These are phyloP conservation scores for Suillus paluster DNA, from an alignment of 768 basidiomycete species.

Conservation along the genomic window DNA sequence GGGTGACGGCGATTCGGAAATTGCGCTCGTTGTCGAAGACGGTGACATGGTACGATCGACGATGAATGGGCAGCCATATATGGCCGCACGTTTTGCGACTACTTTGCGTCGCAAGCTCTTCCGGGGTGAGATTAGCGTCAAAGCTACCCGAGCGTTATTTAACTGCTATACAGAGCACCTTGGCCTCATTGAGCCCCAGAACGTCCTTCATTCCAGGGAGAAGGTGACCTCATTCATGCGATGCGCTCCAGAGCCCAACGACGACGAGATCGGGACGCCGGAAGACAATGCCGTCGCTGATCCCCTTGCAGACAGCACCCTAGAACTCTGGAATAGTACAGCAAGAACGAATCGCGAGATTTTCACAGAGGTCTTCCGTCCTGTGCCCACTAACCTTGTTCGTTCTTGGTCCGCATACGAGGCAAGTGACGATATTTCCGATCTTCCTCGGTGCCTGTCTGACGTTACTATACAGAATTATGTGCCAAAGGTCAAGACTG, in stretches of 20 bases:
- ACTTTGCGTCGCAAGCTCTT: slow-evolving; percentile 83
- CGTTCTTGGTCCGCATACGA: slow-evolving; percentile 80
- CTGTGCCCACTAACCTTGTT: slow-evolving; percentile 85
- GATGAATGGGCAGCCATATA: slow-evolving; percentile 80
- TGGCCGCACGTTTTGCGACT: slow-evolving; percentile 81
- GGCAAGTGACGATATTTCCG: slow-evolving; percentile 42
- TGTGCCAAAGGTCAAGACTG: slow-evolving; percentile 75
- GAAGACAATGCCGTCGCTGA: slow-evolving; percentile 79
- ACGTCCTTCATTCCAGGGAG: slow-evolving; percentile 43
- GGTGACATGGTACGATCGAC: slow-evolving; percentile 69
- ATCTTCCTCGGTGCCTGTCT: slow-evolving; percentile 1
- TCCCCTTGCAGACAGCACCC: slow-evolving; percentile 67
- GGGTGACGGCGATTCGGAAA: slow-evolving; percentile 96
- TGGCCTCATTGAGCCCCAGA: slow-evolving; percentile 82
- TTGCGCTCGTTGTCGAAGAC: slow-evolving; percentile 92
- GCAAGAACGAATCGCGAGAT: slow-evolving; percentile 83
- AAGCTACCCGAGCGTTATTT: slow-evolving; percentile 14
- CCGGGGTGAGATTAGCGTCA: slow-evolving; percentile 54
- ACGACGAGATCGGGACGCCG: slow-evolving; percentile 59
- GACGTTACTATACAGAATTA: slow-evolving; percentile 55
- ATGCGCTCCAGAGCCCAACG: slow-evolving; percentile 73
- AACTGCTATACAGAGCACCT: slow-evolving; percentile 67
- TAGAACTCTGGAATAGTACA: slow-evolving; percentile 66
- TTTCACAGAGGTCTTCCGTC: slow-evolving; percentile 85
- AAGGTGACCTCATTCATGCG: slow-evolving; percentile 66